Percentiles rank a stretch among this genome's conserved stretches.
Conservation (phyloP, 2,329 filamentous ascomycete genomes). For the Arthrobotrys sphaeroides region DNA sequence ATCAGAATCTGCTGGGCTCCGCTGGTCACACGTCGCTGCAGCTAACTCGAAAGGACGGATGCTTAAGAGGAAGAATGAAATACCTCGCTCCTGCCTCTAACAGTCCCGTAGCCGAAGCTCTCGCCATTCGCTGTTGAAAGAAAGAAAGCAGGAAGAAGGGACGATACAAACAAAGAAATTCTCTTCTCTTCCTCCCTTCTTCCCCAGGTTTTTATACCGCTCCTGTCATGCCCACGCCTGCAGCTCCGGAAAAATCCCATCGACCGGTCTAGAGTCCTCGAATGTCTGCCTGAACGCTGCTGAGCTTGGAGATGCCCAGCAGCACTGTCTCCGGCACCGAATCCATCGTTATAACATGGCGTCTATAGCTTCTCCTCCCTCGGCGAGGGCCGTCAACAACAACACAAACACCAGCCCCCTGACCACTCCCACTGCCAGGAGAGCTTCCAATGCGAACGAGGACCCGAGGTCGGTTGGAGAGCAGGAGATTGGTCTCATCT, state of each 20-base stretch:
- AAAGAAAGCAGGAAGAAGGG: too few species aligned
- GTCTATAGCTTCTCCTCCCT: slow-evolving; percentile 30
- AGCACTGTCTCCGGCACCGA: neutral
- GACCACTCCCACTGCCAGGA: neutral
- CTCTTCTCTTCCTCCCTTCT: too few species aligned
- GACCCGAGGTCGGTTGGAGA: slow-evolving; percentile 43
- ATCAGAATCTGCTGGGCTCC: slow-evolving; percentile 9
- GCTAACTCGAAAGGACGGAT: neutral
- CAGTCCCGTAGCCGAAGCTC: slow-evolving; percentile 34
- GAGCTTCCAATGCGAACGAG: slow-evolving; percentile 22
- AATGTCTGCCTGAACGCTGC: neutral
- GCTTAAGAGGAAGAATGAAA: neutral
- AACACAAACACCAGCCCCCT: slow-evolving; percentile 41
- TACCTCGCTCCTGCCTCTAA: slow-evolving; percentile 27
- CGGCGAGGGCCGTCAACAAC: slow-evolving; percentile 35
- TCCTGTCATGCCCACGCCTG: neutral
- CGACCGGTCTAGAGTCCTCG: neutral
- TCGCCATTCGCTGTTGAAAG: neutral
- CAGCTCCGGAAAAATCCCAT: neutral
- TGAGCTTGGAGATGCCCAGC: slow-evolving; percentile 34
- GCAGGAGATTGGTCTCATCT: slow-evolving; percentile 50
- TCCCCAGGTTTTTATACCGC: slow-evolving; percentile 36
- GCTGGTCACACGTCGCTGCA: slow-evolving; percentile 28
- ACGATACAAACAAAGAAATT: neutral
- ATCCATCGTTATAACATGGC: slow-evolving; percentile 33